Percentiles rank a stretch among this genome's conserved stretches.
phyloP scores from a whole-genome alignment of 805 yeast species.

The Wickerhamomyces tratensis region DNA sequence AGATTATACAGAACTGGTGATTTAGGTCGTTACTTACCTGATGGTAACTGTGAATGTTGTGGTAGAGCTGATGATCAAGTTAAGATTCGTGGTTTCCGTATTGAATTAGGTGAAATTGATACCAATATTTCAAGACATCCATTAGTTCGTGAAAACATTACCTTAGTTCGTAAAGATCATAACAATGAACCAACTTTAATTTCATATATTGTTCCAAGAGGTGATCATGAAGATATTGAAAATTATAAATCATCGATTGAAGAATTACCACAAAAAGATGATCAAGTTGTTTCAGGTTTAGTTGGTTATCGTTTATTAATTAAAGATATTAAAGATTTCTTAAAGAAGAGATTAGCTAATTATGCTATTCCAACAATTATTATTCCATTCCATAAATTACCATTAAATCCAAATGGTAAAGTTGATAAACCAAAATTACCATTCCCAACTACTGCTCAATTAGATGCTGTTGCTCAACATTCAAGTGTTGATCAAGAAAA shows the following conservation, averaged over 20 bases:
- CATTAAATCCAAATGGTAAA: constrained; percentile 96
- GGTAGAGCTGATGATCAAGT: constrained; percentile 99
- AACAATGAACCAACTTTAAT: constrained; percentile 88
- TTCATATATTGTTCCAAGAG: constrained; percentile 84
- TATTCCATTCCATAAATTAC: constrained; percentile 78
- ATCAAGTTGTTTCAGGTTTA: constrained; percentile 70
- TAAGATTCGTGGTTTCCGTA: constrained; percentile 96
- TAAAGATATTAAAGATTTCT: constrained; percentile 69
- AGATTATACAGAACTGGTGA: constrained; percentile 96
- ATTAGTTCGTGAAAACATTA: constrained; percentile 83
- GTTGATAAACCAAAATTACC: constrained; percentile 96
- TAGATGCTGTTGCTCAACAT: constrained; percentile 61
- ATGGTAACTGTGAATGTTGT: constrained; percentile 95
- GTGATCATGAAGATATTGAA: constrained; percentile 36
- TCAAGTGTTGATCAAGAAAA: constrained; percentile 31
- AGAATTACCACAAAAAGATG: constrained; percentile 33
- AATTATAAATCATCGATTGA: constrained; percentile 33
- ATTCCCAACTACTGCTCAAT: constrained; percentile 84
- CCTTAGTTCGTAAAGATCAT: constrained; percentile 84
- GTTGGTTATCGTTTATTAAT: constrained; percentile 68
- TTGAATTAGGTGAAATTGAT: constrained; percentile 96
- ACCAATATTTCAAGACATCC: constrained; percentile 95
- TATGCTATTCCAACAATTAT: constrained; percentile 91
- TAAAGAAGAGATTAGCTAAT: constrained; percentile 82
- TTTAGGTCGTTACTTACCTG: constrained; percentile 91